These are phyloP conservation scores for Taiozyma sp. DNA, from an alignment of 1,139 yeast species.

Conservation along the genomic window DNA sequence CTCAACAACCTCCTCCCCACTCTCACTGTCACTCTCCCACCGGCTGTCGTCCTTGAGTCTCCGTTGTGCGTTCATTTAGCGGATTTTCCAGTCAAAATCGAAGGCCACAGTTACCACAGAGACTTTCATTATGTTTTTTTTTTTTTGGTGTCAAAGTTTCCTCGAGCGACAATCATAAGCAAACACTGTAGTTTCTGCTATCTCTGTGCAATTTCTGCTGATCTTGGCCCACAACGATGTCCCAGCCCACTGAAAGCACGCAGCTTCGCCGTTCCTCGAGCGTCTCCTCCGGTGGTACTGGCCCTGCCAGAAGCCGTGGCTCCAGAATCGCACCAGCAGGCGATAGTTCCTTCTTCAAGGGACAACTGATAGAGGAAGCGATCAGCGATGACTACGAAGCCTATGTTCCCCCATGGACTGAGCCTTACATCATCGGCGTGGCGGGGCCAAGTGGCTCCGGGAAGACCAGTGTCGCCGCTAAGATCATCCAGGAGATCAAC, in stretches of 20 bases:
- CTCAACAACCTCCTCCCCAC: constrained; percentile 3
- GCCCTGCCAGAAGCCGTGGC: not conserved
- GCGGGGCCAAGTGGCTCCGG: constrained; percentile 97
- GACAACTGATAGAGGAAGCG: constrained; percentile 1
- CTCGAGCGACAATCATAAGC: not conserved
- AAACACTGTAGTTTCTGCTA: not conserved
- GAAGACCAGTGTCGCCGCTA: constrained; percentile 86
- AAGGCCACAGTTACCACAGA: not conserved
- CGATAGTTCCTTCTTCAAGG: constrained; percentile 14
- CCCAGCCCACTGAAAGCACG: not conserved
- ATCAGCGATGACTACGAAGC: not conserved
- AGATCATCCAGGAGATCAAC: constrained; percentile 71
- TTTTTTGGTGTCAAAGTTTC: not conserved
- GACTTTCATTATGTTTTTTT: not conserved
- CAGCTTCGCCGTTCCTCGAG: not conserved
- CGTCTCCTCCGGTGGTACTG: not conserved
- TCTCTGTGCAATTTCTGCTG: not conserved
- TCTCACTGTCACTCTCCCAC: constrained; percentile 23
- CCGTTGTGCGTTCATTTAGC: constrained; percentile 1
- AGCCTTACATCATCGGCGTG: constrained; percentile 90
- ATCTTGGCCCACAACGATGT: not conserved
- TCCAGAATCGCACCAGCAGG: constrained; percentile 15
- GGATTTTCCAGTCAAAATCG: not conserved
- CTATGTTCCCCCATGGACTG: constrained; percentile 92
- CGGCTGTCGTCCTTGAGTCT: constrained; percentile 7